Conservation (phyloP, 495 filamentous ascomycete species). For the Aspergillus biplanus region DNA sequence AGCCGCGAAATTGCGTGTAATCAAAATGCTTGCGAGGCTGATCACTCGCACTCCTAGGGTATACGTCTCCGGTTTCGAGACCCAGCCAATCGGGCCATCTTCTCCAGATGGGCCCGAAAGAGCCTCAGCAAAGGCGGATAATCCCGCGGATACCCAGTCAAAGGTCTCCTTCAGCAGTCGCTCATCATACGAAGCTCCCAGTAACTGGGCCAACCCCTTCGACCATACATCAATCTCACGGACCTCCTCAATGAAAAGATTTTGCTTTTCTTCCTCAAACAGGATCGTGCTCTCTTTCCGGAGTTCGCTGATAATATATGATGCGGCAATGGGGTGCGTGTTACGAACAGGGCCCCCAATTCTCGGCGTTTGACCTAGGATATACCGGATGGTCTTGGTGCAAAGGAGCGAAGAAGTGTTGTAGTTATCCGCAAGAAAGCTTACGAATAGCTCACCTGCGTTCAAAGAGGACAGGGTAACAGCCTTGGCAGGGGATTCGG, state of each 20-base stretch:
- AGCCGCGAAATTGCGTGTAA: slow-evolving; percentile 42
- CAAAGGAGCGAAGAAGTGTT: slow-evolving; percentile 38
- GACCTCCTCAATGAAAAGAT: slow-evolving; percentile 82
- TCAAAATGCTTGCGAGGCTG: slow-evolving; percentile 43
- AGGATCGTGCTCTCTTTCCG: slow-evolving; percentile 68
- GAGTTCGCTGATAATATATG: slow-evolving; percentile 49
- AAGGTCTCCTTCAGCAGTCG: slow-evolving; percentile 33
- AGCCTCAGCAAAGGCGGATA: slow-evolving; percentile 50
- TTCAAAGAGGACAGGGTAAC: slow-evolving; percentile 48
- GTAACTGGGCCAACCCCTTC: slow-evolving; percentile 42
- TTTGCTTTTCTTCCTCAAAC: slow-evolving; percentile 89
- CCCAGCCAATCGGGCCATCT: slow-evolving; percentile 76
- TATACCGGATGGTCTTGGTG: slow-evolving; percentile 33
- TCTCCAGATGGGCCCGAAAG: slow-evolving; percentile 23
- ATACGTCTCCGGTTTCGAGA: slow-evolving; percentile 72
- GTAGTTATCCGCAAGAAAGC: slow-evolving; percentile 47
- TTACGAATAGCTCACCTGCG: slow-evolving; percentile 49
- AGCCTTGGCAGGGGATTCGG: slow-evolving; percentile 32
- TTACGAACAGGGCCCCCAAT: slow-evolving; percentile 28
- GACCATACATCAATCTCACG: slow-evolving; percentile 71
- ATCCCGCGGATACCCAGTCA: slow-evolving; percentile 61
- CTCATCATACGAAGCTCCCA: slow-evolving; percentile 27
- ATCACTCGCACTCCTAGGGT: slow-evolving; percentile 64
- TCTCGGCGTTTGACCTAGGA: slow-evolving; percentile 31
- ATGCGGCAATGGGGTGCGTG: slow-evolving; percentile 39